These are phyloP conservation scores for Ceratocystis alfenasii DNA, from an alignment of 2,329 filamentous ascomycete species.

Conservation along the genomic window DNA sequence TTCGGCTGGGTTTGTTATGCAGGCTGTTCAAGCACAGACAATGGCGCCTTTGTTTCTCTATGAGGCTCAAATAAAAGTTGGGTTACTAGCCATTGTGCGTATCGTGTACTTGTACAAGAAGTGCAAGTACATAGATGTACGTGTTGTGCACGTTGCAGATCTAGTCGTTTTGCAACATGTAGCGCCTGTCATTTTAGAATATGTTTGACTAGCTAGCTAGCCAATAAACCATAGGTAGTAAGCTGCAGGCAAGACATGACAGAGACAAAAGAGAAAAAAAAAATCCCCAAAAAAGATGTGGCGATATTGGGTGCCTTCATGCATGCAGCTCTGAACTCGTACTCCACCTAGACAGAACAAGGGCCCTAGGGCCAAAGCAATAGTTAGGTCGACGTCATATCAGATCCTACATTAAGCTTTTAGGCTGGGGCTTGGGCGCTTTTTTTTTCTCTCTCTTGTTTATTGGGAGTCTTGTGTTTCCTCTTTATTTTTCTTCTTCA, in stretches of 20 bases:
- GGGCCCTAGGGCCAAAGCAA: neutral
- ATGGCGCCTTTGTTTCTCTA: no score
- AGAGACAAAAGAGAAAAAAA: no score
- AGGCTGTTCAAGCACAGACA: no score
- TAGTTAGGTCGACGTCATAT: constrained; percentile 1
- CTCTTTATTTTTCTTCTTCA: neutral
- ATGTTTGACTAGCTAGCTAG: no score
- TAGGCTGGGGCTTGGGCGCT: constrained; percentile 1
- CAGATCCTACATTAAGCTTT: neutral
- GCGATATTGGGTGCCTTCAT: constrained; percentile 1
- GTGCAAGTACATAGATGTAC: neutral
- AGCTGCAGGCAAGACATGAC: no score
- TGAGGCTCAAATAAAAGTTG: neutral
- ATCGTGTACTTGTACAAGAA: neutral
- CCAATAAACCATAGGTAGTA: no score
- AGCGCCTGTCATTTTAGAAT: no score
- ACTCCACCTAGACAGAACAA: neutral
- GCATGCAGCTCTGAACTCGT: neutral
- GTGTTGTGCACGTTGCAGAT: neutral
- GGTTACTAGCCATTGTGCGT: neutral
- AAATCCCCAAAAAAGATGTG: neutral
- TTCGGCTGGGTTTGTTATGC: no score
- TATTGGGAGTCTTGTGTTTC: neutral
- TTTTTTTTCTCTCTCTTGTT: neutral
- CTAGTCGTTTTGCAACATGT: neutral